Percentiles rank a stretch among this genome's conserved stretches.
Evolutionary conservation across 129 eudicot species (phyloP).

Genomic region (Cynara cardunculus): DNA sequence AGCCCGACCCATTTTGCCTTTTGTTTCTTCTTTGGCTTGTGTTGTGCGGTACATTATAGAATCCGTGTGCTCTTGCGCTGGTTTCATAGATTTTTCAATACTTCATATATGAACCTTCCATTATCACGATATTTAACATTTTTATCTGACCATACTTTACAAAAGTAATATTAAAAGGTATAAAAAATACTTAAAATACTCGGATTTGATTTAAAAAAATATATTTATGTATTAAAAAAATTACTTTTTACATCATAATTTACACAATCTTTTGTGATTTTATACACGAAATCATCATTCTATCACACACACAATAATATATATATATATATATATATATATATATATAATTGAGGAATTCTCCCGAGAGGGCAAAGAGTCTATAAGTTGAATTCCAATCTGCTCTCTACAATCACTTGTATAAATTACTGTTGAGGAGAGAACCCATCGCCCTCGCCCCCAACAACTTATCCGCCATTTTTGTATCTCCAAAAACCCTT

Average conservation of each 20-base stretch:
- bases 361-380: background rate
- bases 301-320: background rate
- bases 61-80: too few relatives aligned
- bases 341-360: slow-evolving; percentile 2
- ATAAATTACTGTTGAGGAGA: background rate
- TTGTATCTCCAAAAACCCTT: slow-evolving; percentile 1
- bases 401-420: background rate
- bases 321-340: too few relatives aligned
- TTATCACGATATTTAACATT: background rate
- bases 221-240: background rate
- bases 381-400: background rate
- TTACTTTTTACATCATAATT: background rate
- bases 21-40: too few relatives aligned
- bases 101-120: background rate
- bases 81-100: too few relatives aligned
- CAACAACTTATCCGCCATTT: background rate
- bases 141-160: background rate
- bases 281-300: background rate
- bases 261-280: background rate
- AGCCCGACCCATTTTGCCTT: too few relatives aligned
- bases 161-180: background rate
- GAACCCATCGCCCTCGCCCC: background rate
- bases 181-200: background rate
- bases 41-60: too few relatives aligned
- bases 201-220: background rate